Percentiles rank a stretch among this genome's conserved stretches.
Conservation (phyloP, 129 eudicot genomes). For the Gnaphalium uliginosum region DNA sequence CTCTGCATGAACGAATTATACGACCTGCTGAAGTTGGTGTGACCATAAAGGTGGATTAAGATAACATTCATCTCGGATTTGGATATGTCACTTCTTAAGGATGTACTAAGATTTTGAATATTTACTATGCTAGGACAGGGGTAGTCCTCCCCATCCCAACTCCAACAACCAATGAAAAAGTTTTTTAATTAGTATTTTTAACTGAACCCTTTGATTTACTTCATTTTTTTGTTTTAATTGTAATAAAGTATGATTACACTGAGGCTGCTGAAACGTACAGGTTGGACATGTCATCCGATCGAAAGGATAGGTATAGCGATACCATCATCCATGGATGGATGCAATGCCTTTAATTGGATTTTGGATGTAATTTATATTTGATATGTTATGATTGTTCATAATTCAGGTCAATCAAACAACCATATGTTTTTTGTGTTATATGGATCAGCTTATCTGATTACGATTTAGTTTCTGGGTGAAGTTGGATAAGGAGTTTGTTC, state of each 20-base stretch:
- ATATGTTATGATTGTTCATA: neutral
- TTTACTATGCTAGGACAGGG: conserved; percentile 16
- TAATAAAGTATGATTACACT: conserved; percentile 22
- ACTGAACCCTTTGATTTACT: neutral
- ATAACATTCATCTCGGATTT: conserved; percentile 22
- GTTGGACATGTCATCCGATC: neutral
- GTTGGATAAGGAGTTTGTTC: neutral
- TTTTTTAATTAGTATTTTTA: conserved; percentile 4
- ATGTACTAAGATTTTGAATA: conserved; percentile 19
- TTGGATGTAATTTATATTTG: neutral
- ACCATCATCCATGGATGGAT: neutral
- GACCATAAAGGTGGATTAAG: conserved; percentile 46
- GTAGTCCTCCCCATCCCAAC: neutral
- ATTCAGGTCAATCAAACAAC: neutral
- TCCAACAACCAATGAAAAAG: neutral
- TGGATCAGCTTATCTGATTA: neutral
- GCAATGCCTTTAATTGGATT: neutral
- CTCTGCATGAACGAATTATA: conserved; percentile 62
- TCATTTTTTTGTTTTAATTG: conserved; percentile 19
- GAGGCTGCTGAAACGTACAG: conserved; percentile 10
- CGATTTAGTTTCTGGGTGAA: neutral
- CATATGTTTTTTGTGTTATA: neutral
- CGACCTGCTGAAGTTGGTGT: conserved; percentile 97
- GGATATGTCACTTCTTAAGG: neutral
- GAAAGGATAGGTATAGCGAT: neutral